Conservation (phyloP, 352 stramenopile genomes). For the Plasmopara muralis region DNA sequence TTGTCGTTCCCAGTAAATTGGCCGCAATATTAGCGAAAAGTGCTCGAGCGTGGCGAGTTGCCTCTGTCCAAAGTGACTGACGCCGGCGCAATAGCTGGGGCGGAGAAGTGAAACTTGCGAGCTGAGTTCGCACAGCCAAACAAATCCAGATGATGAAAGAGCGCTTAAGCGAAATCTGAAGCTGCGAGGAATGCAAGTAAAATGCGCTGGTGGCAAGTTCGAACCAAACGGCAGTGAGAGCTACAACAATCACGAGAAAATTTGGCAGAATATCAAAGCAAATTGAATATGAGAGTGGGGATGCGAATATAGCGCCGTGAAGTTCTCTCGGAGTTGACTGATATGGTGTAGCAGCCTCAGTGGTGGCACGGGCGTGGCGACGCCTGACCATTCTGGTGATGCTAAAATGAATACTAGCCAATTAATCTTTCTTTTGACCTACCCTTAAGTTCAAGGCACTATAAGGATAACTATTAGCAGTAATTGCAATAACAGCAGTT, state of each 20-base stretch:
- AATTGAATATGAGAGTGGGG: conserved; percentile 1
- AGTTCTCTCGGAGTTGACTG: too few species aligned
- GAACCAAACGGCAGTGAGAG: conserved; percentile 35
- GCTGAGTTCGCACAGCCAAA: conserved; percentile 38
- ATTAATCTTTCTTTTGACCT: too few species aligned
- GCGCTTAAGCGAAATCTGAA: conserved; percentile 43
- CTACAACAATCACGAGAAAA: conserved; percentile 31
- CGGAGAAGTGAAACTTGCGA: conserved; percentile 36
- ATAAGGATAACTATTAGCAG: too few species aligned
- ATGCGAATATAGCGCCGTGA: too few species aligned
- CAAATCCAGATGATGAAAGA: conserved; percentile 61
- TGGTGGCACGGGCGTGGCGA: too few species aligned
- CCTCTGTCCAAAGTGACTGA: conserved; percentile 29
- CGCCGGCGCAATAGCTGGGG: conserved; percentile 21
- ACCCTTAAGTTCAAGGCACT: too few species aligned
- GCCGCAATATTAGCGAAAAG: conserved; percentile 46
- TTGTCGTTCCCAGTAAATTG: conserved; percentile 57
- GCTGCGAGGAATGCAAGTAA: conserved; percentile 39
- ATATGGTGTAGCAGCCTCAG: too few species aligned
- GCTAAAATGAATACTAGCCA: too few species aligned
- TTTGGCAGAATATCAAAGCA: conserved; percentile 30
- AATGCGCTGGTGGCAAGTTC: conserved; percentile 47
- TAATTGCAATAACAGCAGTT: too few species aligned
- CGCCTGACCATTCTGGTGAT: too few species aligned
- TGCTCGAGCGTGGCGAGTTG: conserved; percentile 31